A percentile compares a stretch with the other conserved stretches of the same genome.
Evolutionary conservation across 768 basidiomycete genomes (phyloP).

Genomic region (Trametes elegans): DNA sequence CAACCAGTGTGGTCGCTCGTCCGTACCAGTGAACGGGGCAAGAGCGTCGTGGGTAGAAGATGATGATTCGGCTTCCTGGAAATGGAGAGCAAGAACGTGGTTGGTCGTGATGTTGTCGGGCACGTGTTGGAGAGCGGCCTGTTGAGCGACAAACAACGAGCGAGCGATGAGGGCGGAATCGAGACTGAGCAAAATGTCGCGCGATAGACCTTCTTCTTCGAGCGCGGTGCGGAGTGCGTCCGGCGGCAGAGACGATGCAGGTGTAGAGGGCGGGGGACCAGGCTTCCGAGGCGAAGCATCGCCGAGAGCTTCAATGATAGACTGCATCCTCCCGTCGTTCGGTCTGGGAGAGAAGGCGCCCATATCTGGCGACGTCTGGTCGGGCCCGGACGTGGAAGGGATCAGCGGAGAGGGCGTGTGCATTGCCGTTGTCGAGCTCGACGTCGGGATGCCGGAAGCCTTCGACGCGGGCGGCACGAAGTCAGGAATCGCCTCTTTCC

Average conservation of each 20-base stretch:
- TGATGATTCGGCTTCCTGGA: constrained; percentile 4
- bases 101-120: constrained; percentile 54
- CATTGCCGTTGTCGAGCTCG: constrained; percentile 54
- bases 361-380: constrained; percentile 24
- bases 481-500: constrained; percentile 48
- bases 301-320: constrained; percentile 27
- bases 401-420: constrained; percentile 47
- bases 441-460: constrained; percentile 36
- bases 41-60: constrained; percentile 13
- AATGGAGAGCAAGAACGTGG: constrained; percentile 38
- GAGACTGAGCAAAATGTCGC: constrained; percentile 61
- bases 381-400: constrained; percentile 9
- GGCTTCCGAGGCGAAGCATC: constrained; percentile 16
- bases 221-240: constrained; percentile 49
- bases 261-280: background rate
- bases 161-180: constrained; percentile 60
- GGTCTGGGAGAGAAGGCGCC: constrained; percentile 33
- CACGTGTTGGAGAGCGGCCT: constrained; percentile 41
- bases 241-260: constrained; percentile 1
- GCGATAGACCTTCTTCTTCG: constrained; percentile 64
- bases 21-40: constrained; percentile 58
- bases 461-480: constrained; percentile 20
- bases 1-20: constrained; percentile 77
- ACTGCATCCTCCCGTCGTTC: constrained; percentile 26
- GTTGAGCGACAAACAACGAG: constrained; percentile 64